Base-by-base conservation (phyloP, 257 asterid genomes). In the Solanum etuberosum region DNA sequence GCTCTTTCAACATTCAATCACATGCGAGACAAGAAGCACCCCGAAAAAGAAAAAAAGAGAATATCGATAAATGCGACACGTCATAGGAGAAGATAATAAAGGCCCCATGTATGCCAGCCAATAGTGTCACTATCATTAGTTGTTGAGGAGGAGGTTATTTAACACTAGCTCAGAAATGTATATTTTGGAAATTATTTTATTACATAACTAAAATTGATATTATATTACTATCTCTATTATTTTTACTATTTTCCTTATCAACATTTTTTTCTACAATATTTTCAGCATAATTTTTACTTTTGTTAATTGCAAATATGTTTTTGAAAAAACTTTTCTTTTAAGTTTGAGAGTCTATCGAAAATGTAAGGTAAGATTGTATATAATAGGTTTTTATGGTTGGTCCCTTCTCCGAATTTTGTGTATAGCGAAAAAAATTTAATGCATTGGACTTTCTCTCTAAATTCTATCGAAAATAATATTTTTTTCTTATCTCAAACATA, bases 91-190 rank as follows among this genome's bases (percentile, higher is more conserved):
- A 7, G 40, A 82, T 65, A 80, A 59, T 20, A 61, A 16, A 72
- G 25, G 25, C 23, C 25, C 40, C 59, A 77, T 42, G 23, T n/a
- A 11, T 29, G 5, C 11, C 6, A 74, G 83, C 89, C 91, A 35
- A 18, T 86, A 74, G 72, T 13, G 91, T 83, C 91, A 74, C 88
- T 67, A 7, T 83, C 84, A 48, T 7, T 11, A n/a, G n/a, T 12
- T 8, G n/a, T 12, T 8, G 15, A 37, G 6, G 54, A 43, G 4
- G 35, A 51, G 6, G 35, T 37, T 13, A 76, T 76, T 40, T 68
- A 27, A 27, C 59, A 48, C 59, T 65, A 5, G 20, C 70, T 61
- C 15, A 61, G 23, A 61, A 61, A 61, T 61, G 18, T 12, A 25
- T 25, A 65, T 25, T 25, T 25, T 65, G 34, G 20, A 67, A 67